Evolutionary conservation across 164 flowering plant genomes (phyloP), one percentile per base, ranked within the genome.

Genomic region (Umbilicus rupestris): DNA sequence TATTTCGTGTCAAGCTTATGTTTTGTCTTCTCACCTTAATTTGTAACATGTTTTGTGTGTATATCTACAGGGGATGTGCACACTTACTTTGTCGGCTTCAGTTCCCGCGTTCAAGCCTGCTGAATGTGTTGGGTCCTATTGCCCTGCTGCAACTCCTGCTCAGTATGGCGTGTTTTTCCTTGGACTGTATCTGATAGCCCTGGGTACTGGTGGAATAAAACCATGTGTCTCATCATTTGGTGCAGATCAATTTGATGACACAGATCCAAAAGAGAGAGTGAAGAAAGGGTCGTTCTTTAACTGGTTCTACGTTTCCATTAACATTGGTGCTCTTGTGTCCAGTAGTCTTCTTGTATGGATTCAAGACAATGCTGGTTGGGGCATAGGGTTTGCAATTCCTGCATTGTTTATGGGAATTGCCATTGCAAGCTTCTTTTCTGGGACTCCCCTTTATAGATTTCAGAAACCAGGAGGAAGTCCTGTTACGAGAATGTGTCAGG

Each of bases 391-490:
- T 77, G 96, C 92, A 64, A 90, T 88, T 74, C 96, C 97, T 59
- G 87, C 97, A 26, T 31, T 88, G 33, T 85, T 83, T 66, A 90
- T 90, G 96, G 91, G 78, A 39, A 24, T 88, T 70, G 92, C 97
- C 20, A 84, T 88, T 67, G 84, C 64, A 16, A 84, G 87, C 72
- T 88, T 90, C 75, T 85, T 88, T 60, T 50, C 79, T 8, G 97
- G 97, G 37, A 90, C 96, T 30, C 75, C 80, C 16, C 84, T 88
- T 14, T 90, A 90, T 67, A 84, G 97, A 73, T 88, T 85, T 75
- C 95, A 90, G 78, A 87, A 73, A 72, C 97, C 97, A 10, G 91
- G 97, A 52, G 97, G 97, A 67, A 87, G 95, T 78, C 97, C 96
- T 31, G 52, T 90, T 41, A 87, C 92, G 17, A 80, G 97, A 77